Evolutionary conservation across 2,329 filamentous ascomycete species (phyloP).

Genomic region (Leptographium flavum): DNA sequence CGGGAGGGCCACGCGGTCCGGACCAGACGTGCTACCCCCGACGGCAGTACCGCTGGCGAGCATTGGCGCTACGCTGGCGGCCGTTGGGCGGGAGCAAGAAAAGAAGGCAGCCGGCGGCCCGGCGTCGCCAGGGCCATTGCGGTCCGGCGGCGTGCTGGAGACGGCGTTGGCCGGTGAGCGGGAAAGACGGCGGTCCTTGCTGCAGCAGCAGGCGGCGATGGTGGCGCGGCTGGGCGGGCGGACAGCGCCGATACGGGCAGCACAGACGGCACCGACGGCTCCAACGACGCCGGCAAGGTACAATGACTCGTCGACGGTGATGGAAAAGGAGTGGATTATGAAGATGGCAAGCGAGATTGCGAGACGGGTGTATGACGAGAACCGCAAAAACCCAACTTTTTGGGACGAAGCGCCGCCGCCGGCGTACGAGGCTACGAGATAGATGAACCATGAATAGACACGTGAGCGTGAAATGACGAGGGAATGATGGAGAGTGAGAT

Average conservation of each 20-base stretch:
- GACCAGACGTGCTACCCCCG: neutral
- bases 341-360: slow-evolving; percentile 93
- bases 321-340: slow-evolving; percentile 75
- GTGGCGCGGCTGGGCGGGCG: neutral
- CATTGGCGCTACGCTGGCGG: slow-evolving; percentile 4
- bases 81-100: neutral
- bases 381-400: slow-evolving; percentile 39
- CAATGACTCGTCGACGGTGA: slow-evolving; percentile 43
- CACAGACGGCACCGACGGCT: neutral
- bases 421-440: slow-evolving; percentile 35
- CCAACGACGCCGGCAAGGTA: neutral
- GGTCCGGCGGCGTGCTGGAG: neutral
- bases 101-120: neutral
- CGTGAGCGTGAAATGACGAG: neutral
- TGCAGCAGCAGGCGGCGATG: no score
- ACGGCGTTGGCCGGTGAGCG: neutral
- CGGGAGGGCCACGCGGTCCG: no score
- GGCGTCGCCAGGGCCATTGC: neutral
- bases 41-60: neutral
- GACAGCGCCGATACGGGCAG: neutral
- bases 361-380: slow-evolving; percentile 75
- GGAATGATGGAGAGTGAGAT: no score
- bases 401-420: slow-evolving; percentile 45
- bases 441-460: neutral
- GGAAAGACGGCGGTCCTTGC: neutral